These are phyloP conservation scores for Rhizopogon vinicolor DNA, from an alignment of 768 basidiomycete genomes.

Conservation along the genomic window DNA sequence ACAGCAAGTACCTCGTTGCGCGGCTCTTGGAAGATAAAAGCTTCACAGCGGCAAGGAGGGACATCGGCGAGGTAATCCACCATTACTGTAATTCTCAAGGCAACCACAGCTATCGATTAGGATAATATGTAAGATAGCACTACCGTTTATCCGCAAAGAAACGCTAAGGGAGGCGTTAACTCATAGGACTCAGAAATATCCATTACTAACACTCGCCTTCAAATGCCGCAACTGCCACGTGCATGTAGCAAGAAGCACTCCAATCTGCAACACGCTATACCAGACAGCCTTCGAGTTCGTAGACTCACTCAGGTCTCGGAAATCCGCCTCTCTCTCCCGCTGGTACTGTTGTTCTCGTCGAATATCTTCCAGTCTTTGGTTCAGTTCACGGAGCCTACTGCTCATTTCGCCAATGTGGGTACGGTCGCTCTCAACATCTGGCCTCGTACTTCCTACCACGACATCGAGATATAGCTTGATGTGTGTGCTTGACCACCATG, in stretches of 20 bases:
- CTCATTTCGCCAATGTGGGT: conserved; percentile 81
- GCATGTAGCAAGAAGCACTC: conserved; percentile 79
- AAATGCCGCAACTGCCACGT: conserved; percentile 93
- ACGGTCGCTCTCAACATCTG: conserved; percentile 85
- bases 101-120: background rate
- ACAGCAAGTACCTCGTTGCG: background rate
- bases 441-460: conserved; percentile 81
- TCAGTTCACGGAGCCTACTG: conserved; percentile 84
- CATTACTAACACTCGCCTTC: conserved; percentile 49
- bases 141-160: conserved; percentile 85
- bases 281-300: conserved; percentile 94
- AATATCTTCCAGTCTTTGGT: conserved; percentile 89
- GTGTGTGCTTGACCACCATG: conserved; percentile 84
- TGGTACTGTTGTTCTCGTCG: conserved; percentile 97
- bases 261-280: conserved; percentile 89
- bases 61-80: background rate
- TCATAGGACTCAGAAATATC: conserved; percentile 1
- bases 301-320: conserved; percentile 79
- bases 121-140: conserved; percentile 5
- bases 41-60: background rate
- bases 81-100: background rate
- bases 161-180: conserved; percentile 36
- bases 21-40: background rate
- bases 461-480: conserved; percentile 95
- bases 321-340: conserved; percentile 90